Conservation (phyloP, 768 basidiomycete genomes). For the Tulasnella sp. region DNA sequence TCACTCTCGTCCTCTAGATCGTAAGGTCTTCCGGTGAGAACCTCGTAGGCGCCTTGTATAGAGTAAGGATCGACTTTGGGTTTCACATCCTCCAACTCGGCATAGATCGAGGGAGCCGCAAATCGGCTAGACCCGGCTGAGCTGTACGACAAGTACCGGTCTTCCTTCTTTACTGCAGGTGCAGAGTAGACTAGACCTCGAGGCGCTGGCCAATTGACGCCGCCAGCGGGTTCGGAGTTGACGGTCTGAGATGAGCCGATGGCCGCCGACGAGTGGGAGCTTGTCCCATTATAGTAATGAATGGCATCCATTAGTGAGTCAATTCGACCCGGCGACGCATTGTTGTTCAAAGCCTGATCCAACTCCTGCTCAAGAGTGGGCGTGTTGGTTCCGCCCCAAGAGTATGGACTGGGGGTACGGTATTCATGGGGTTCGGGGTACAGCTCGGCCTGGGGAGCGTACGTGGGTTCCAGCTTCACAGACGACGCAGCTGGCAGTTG, state of each 20-base stretch:
- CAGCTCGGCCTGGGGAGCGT: no score
- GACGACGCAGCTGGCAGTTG: not conserved
- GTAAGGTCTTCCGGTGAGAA: not conserved
- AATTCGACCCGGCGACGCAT: not conserved
- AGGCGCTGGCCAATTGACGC: not conserved
- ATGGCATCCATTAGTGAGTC: not conserved
- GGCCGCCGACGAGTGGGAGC: not conserved
- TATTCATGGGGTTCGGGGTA: not conserved
- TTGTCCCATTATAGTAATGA: not conserved
- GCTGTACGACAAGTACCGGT: not conserved
- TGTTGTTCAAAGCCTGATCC: not conserved
- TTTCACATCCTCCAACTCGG: not conserved
- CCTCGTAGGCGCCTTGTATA: not conserved
- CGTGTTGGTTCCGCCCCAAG: not conserved
- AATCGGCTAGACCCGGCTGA: not conserved
- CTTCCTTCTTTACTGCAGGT: not conserved
- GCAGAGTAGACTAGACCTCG: not conserved
- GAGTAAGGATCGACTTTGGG: not conserved
- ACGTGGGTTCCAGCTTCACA: not conserved
- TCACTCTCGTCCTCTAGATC: no score
- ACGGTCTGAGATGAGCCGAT: not conserved
- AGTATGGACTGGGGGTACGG: not conserved
- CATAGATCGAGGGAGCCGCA: not conserved
- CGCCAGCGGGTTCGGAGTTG: not conserved
- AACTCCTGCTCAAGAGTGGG: not conserved